Conservation (phyloP, 2,329 filamentous ascomycete species). For the Amphichorda felina region DNA sequence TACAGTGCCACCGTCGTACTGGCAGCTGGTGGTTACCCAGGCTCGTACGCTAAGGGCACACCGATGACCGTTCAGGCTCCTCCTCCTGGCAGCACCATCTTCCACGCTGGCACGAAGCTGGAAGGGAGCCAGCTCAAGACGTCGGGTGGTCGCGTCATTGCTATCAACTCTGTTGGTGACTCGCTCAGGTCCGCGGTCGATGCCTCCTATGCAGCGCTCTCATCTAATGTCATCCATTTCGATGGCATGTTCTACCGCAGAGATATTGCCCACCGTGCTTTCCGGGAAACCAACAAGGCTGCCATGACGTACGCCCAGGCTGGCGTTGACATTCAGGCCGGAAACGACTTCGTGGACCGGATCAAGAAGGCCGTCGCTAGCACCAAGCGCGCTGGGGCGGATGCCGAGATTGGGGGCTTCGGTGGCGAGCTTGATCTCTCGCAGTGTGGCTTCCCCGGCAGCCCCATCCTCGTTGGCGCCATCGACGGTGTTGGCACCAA, state of each 20-base stretch:
- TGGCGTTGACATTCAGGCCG: constrained; percentile 88
- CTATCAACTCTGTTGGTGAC: constrained; percentile 64
- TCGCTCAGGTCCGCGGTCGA: constrained; percentile 74
- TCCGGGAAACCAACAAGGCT: constrained; percentile 28
- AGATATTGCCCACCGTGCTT: constrained; percentile 77
- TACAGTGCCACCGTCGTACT: constrained; percentile 91
- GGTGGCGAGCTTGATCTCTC: constrained; percentile 56
- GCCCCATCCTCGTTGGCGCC: constrained; percentile 79
- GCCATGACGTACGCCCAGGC: constrained; percentile 83
- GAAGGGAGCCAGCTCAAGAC: constrained; percentile 55
- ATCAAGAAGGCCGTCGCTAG: constrained; percentile 87
- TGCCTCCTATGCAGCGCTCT: constrained; percentile 77
- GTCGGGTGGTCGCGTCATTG: constrained; percentile 83
- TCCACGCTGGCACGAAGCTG: constrained; percentile 81
- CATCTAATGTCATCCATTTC: constrained; percentile 57
- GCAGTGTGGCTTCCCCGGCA: constrained; percentile 58
- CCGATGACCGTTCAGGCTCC: constrained; percentile 37
- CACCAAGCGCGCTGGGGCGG: constrained; percentile 75
- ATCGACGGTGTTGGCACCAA: constrained; percentile 97
- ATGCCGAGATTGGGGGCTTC: constrained; percentile 91
- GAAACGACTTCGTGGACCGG: constrained; percentile 81
- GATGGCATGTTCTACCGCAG: constrained; percentile 84
- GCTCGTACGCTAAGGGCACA: constrained; percentile 69
- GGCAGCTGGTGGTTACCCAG: constrained; percentile 84
- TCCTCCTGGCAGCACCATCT: constrained; percentile 50